Base-by-base conservation (phyloP, 2,329 filamentous ascomycete species). In the Whalleya microplaca region DNA sequence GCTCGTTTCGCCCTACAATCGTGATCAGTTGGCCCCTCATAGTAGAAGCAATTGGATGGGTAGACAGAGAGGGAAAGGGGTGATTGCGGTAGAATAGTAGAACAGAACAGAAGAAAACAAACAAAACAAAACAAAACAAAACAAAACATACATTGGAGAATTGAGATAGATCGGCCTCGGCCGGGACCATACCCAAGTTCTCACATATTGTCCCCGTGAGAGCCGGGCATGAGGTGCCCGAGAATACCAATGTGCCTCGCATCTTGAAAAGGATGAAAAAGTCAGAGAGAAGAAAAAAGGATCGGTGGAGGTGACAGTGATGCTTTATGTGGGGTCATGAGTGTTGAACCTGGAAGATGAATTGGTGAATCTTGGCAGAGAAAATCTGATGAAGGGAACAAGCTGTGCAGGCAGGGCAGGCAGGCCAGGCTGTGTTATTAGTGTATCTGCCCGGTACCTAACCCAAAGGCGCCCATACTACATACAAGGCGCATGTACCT, bases 111-210 rank as follows among this genome's bases (percentile, higher is more conserved):
- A n/a, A n/a, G n/a, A n/a, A n/a, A n/a, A n/a, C n/a, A n/a, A n/a
- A n/a, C n/a, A n/a, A n/a, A n/a, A n/a, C n/a, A n/a, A n/a, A n/a
- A n/a, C n/a, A n/a, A n/a, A n/a, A n/a, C n/a, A n/a, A n/a, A n/a
- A n/a, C n/a, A n/a, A n/a, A 76, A 77, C 78, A 78, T 77, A 85
- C 84, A 82, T 89, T 89, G 72, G 86, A 85, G 76, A 89, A 89
- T 74, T 89, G 85, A 57, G 84, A 83, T 66, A 89, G 80, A 77
- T 88, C 85, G 65, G 85, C 84, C 60, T 82, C 77, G 61, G 85
- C 86, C 66, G 85, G 80, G 61, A 77, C 75, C 84, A 87, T 88
- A 68, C 85, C 85, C 73, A 89, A 74, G 67, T 87, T 88, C 73
- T 84, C 82, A 73, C 86, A 88, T 80, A 89, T 88, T 67, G 87